Evolutionary conservation across 768 basidiomycete genomes (phyloP).

Genomic region (Leccinum variicolor): DNA sequence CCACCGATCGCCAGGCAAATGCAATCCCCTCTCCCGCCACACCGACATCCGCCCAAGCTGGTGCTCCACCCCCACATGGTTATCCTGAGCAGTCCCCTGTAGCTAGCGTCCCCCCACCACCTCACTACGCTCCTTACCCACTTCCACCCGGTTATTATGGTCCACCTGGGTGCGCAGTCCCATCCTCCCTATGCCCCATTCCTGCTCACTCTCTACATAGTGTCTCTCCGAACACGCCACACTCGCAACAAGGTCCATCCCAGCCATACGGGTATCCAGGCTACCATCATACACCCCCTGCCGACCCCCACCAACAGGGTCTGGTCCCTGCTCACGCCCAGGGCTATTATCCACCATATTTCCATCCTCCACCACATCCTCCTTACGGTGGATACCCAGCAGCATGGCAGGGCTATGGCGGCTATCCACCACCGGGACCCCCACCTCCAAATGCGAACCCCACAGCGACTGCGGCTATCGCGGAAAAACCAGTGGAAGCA

Average conservation of each 20-base stretch:
- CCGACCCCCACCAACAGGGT: constrained; percentile 28
- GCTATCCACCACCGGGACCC: constrained; percentile 29
- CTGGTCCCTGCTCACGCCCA: constrained; percentile 19
- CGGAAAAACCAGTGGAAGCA: constrained; percentile 26
- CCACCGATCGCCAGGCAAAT: constrained; percentile 26
- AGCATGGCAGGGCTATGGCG: constrained; percentile 28
- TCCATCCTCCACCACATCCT: constrained; percentile 26
- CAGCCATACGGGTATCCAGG: constrained; percentile 26
- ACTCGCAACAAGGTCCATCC: constrained; percentile 20
- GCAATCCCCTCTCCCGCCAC: constrained; percentile 29
- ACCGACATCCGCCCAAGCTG: constrained; percentile 26
- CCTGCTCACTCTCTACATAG: constrained; percentile 17
- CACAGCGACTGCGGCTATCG: constrained; percentile 11
- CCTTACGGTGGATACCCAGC: constrained; percentile 30
- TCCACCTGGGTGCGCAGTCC: constrained; percentile 22
- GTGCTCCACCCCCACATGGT: constrained; percentile 22
- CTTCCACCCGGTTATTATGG: constrained; percentile 32
- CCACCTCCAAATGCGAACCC: constrained; percentile 16
- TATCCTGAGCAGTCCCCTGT: constrained; percentile 29
- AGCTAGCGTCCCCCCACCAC: constrained; percentile 22
- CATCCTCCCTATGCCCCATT: neutral
- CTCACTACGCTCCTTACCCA: constrained; percentile 33
- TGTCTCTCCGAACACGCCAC: constrained; percentile 20
- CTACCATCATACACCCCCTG: constrained; percentile 16
- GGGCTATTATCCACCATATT: constrained; percentile 32